Base-by-base conservation (phyloP, 2,329 filamentous ascomycete genomes). In the Colletotrichum lini region DNA sequence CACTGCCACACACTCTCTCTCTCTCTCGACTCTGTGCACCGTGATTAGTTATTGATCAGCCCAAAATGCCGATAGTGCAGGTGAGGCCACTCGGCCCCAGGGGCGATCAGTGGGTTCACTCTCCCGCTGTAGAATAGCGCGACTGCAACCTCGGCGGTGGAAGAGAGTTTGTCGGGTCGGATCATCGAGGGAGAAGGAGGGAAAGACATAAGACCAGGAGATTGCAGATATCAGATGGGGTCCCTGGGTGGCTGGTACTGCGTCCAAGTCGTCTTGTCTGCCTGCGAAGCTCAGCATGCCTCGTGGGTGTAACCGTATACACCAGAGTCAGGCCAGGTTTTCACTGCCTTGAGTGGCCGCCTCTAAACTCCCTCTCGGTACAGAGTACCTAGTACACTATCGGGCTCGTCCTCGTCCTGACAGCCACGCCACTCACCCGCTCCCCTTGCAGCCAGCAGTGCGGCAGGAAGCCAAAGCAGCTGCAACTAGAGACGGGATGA, bases 31-130 rank as follows among this genome's bases (percentile, higher is more conserved):
- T 30, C 30, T 53, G 62, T 45, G 38, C 56, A 47, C 53, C 65
- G 60, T 40, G 5, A 65, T 42, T 50, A 72, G 53, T 56, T 68
- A 73, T 72, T 72, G 68, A 68, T 72, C 71, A 72, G 68, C 60
- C 57, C 62, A 44, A 66, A 40, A 65, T 67, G 64, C 44, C 64
- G 63, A 72, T 73, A 72, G 68, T 72, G 71, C 71, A 73, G 71
- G 71, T 72, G 68, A 73, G 69, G 71, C 30, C 68, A 73, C 63
- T 52, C 67, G 64, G 68, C 47, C 64, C 71, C 30, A 53, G 69
- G 9, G 71, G 58, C 68, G 71, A 73, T 72, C 71, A 73, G 71
- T 72, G 71, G 71, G 40, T 73, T 73, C 67, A 49, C 64, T 58
- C 64, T 64, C 64, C 68, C 68, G 68, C 68, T 73, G 67, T 49